Percentiles rank a stretch among this genome's conserved stretches.
Conservation (phyloP, 192 early-diverging fungal species). For the Entophlyctis helioformis region DNA sequence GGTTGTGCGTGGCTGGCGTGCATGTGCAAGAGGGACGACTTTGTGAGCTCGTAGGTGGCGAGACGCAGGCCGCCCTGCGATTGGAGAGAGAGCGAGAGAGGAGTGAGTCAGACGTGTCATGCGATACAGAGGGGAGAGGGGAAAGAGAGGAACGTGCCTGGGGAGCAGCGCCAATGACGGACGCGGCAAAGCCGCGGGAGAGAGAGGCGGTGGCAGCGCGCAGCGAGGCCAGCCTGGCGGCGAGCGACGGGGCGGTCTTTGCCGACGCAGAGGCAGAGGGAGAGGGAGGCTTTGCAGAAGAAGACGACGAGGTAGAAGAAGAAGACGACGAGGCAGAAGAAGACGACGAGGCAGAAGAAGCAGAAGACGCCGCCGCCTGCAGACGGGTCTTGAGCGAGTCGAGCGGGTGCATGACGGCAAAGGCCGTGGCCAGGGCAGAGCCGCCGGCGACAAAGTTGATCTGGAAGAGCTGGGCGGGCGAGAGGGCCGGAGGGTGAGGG, state of each 20-base stretch:
- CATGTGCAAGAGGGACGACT: conserved; percentile 13
- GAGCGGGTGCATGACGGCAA: conserved; percentile 64
- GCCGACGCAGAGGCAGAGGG: too few species aligned
- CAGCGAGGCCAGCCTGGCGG: not conserved
- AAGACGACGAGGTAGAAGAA: too few species aligned
- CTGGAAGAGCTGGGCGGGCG: too few species aligned
- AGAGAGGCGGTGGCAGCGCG: conserved; percentile 30
- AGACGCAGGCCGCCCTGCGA: conserved; percentile 53
- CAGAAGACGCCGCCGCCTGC: conserved; percentile 37
- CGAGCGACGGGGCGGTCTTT: not conserved
- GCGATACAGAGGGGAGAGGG: not conserved
- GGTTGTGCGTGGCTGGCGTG: too few species aligned
- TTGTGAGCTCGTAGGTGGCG: conserved; percentile 57
- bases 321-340: too few species aligned
- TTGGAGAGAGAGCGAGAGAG: not conserved
- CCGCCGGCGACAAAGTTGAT: conserved; percentile 53
- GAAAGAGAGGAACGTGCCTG: conserved; percentile 29
- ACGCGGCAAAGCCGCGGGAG: conserved; percentile 51
- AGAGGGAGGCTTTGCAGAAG: too few species aligned
- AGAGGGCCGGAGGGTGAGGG: too few species aligned
- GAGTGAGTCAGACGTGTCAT: not conserved
- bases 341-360: not conserved
- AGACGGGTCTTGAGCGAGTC: conserved; percentile 64
- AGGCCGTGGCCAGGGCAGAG: conserved; percentile 48
- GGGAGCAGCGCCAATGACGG: conserved; percentile 56